Evolutionary conservation across 2,329 filamentous ascomycete genomes (phyloP).

Genomic region (Cercospora nicotianae): DNA sequence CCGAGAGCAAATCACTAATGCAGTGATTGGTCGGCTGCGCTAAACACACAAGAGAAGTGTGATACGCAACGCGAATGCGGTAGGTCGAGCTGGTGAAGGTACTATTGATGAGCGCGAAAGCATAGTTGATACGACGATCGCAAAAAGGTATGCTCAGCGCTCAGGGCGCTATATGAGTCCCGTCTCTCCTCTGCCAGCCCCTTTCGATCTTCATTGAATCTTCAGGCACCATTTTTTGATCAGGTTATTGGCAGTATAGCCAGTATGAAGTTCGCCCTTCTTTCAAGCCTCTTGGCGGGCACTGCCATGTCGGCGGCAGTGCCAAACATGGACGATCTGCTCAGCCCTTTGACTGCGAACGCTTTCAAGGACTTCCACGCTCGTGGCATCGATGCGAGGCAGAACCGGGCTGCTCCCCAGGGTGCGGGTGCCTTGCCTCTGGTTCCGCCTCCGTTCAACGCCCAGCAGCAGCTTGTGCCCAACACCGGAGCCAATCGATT

Average conservation of each 20-base stretch:
- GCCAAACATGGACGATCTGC: constrained; percentile 1
- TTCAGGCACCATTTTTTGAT: neutral
- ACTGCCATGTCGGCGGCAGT: constrained; percentile 9
- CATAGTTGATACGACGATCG: neutral
- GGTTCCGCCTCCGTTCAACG: constrained; percentile 36
- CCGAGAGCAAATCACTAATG: neutral
- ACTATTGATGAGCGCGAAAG: constrained; percentile 2
- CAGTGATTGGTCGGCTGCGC: constrained; percentile 1
- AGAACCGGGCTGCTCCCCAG: constrained; percentile 24
- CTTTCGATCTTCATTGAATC: neutral
- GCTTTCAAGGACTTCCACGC: constrained; percentile 5
- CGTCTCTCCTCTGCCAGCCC: neutral
- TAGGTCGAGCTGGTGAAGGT: neutral
- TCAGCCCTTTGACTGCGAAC: neutral
- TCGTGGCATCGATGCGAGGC: neutral
- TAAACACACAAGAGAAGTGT: neutral
- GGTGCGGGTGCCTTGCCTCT: constrained; percentile 32
- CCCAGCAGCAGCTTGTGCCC: constrained; percentile 34
- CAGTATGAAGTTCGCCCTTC: constrained; percentile 7
- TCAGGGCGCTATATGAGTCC: neutral
- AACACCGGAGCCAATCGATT: constrained; percentile 34
- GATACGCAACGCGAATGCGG: constrained; percentile 1
- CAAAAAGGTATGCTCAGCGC: neutral
- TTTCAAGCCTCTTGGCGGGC: constrained; percentile 1
- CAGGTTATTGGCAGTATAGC: too few species aligned